phyloP scores from a whole-genome alignment of 768 basidiomycete species.

The Amanita phalloides region DNA sequence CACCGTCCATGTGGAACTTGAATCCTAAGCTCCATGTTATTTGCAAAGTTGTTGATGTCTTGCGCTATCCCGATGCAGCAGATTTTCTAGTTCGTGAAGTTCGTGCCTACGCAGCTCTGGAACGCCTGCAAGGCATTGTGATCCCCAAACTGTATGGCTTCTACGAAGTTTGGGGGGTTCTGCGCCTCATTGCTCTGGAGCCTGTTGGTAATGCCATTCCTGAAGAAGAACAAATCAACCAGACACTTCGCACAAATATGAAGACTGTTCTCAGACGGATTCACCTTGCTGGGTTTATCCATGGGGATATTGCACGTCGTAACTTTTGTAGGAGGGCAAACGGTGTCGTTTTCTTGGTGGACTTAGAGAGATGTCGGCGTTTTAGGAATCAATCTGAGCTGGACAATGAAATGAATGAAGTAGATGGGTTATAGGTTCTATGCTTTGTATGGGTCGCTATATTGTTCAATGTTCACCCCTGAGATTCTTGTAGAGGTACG shows the following conservation, averaged over 20 bases:
- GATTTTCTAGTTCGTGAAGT: background rate
- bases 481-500: no score
- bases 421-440: background rate
- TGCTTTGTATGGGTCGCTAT: no score
- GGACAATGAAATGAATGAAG: conserved; percentile 5
- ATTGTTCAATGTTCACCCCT: no score
- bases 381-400: conserved; percentile 5
- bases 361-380: conserved; percentile 9
- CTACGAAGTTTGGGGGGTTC: no score
- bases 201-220: background rate
- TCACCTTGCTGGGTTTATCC: no score
- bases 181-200: no score
- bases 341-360: conserved; percentile 6
- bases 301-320: conserved; percentile 9
- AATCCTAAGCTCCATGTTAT: background rate
- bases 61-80: background rate
- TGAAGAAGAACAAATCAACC: background rate
- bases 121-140: conserved; percentile 4
- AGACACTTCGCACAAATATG: conserved; percentile 8
- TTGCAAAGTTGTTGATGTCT: conserved; percentile 6
- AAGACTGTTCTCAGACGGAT: no score
- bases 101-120: conserved; percentile 4
- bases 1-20: background rate
- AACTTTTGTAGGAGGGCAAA: conserved; percentile 8
- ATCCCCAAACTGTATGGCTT: background rate